phyloP scores from a whole-genome alignment of 352 stramenopile species.

The Thalassiosira hispida region DNA sequence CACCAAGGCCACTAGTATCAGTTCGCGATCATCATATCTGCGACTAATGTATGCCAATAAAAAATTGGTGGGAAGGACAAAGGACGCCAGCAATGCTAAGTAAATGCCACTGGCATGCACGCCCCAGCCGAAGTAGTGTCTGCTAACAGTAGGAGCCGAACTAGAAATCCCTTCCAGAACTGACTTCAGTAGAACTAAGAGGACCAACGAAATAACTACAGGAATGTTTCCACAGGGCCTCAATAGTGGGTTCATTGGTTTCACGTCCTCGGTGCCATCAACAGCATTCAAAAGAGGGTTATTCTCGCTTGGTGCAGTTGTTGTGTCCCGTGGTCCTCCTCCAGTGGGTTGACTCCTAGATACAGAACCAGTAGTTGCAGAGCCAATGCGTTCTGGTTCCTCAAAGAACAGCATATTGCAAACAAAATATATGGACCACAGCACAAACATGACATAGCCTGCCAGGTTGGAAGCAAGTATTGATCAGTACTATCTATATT shows the following conservation, averaged over 20 bases:
- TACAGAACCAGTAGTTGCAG: background rate
- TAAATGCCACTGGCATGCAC: constrained; percentile 88
- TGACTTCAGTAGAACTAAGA: constrained; percentile 93
- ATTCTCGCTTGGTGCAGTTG: constrained; percentile 12
- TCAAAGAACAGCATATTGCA: constrained; percentile 69
- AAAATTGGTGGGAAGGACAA: constrained; percentile 93
- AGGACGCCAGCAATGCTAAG: constrained; percentile 88
- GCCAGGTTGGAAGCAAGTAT: background rate
- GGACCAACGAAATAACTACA: constrained; percentile 67
- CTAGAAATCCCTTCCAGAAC: constrained; percentile 91
- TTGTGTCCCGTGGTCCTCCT: background rate
- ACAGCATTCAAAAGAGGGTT: constrained; percentile 24
- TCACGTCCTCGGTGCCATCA: background rate
- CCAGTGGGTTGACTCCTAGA: constrained; percentile 3
- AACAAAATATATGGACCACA: constrained; percentile 70
- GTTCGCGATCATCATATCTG: constrained; percentile 90
- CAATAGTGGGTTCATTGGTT: constrained; percentile 11
- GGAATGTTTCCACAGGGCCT: constrained; percentile 56
- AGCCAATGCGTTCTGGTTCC: constrained; percentile 64
- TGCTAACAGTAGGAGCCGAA: constrained; percentile 88
- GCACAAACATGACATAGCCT: constrained; percentile 83
- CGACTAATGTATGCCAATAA: constrained; percentile 90
- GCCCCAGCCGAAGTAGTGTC: constrained; percentile 90
- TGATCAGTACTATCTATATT: constrained; percentile 8
- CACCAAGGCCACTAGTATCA: constrained; percentile 89